Conservation (phyloP, 2,329 filamentous ascomycete genomes). For the Zymoseptoria ardabiliae region DNA sequence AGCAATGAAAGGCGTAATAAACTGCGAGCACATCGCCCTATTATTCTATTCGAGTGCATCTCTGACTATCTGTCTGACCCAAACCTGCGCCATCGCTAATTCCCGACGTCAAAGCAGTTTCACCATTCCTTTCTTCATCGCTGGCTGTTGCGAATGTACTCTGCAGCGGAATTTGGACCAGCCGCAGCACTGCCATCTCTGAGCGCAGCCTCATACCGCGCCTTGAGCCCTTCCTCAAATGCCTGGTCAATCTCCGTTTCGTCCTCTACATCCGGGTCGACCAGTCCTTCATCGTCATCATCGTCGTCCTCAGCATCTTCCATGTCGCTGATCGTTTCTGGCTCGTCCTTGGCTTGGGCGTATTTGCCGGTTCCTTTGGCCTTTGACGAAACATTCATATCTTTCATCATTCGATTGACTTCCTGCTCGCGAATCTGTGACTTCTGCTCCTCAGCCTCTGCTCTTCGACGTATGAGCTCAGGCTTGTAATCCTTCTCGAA, state of each 20-base stretch:
- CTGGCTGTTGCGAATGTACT: slow-evolving; percentile 19
- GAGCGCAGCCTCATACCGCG: slow-evolving; percentile 70
- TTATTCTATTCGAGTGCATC: neutral
- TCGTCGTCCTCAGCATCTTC: slow-evolving; percentile 49
- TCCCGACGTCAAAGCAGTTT: neutral
- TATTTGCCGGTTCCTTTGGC: slow-evolving; percentile 30
- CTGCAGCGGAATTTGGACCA: slow-evolving; percentile 10
- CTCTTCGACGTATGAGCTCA: slow-evolving; percentile 71
- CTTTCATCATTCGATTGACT: slow-evolving; percentile 87
- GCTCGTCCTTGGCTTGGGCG: slow-evolving; percentile 34
- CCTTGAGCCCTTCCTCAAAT: slow-evolving; percentile 60
- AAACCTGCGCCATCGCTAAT: neutral
- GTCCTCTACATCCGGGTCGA: slow-evolving; percentile 38
- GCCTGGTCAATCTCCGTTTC: slow-evolving; percentile 51
- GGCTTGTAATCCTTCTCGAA: slow-evolving; percentile 88
- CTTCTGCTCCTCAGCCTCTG: slow-evolving; percentile 70
- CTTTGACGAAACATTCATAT: slow-evolving; percentile 60
- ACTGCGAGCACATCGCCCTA: neutral
- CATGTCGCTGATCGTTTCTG: slow-evolving; percentile 45
- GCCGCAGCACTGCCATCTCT: slow-evolving; percentile 22
- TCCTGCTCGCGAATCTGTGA: slow-evolving; percentile 67
- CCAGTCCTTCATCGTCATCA: slow-evolving; percentile 42
- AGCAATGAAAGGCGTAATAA: too few species aligned
- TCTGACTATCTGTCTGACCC: neutral
- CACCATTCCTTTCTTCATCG: slow-evolving; percentile 5